A percentile compares a stretch with the other conserved stretches of the same genome.
Evolutionary conservation across 768 basidiomycete genomes (phyloP).

Genomic region (Trametes cubensis): DNA sequence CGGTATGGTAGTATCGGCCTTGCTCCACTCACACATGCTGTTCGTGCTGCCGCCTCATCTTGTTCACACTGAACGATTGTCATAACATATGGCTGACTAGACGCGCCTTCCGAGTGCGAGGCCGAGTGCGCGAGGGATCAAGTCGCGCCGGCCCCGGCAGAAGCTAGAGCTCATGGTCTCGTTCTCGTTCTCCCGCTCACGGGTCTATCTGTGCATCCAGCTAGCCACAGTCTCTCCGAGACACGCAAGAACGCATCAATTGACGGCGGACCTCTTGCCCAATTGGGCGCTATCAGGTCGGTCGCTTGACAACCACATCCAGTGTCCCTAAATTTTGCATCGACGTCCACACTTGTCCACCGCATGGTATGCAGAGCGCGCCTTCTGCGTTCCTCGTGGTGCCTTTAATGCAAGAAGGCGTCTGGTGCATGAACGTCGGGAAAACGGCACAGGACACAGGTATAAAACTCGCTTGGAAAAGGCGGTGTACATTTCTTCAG

Average conservation of each 20-base stretch:
- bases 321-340: slow-evolving; percentile 2
- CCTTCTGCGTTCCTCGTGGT: slow-evolving; percentile 15
- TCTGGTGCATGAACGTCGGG: not conserved
- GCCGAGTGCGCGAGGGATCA: not conserved
- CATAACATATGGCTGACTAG: not conserved
- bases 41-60: not conserved
- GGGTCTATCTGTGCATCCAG: slow-evolving; percentile 5
- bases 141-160: slow-evolving; percentile 10
- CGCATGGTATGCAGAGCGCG: slow-evolving; percentile 16
- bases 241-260: slow-evolving; percentile 3
- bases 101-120: not conserved
- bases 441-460: not conserved
- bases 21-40: slow-evolving; percentile 11
- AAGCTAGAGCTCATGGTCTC: not conserved
- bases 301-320: slow-evolving; percentile 11
- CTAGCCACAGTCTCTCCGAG: slow-evolving; percentile 8
- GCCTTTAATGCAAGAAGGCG: slow-evolving; percentile 1
- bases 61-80: not conserved
- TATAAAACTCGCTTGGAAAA: not conserved
- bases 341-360: not conserved
- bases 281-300: slow-evolving; percentile 8
- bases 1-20: slow-evolving; percentile 2
- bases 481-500: not conserved
- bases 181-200: not conserved
- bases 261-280: not conserved